A percentile compares a stretch with the other conserved stretches of the same genome.
Evolutionary conservation across 2,329 filamentous ascomycete species (phyloP).

Genomic region (Cercospora sp.): DNA sequence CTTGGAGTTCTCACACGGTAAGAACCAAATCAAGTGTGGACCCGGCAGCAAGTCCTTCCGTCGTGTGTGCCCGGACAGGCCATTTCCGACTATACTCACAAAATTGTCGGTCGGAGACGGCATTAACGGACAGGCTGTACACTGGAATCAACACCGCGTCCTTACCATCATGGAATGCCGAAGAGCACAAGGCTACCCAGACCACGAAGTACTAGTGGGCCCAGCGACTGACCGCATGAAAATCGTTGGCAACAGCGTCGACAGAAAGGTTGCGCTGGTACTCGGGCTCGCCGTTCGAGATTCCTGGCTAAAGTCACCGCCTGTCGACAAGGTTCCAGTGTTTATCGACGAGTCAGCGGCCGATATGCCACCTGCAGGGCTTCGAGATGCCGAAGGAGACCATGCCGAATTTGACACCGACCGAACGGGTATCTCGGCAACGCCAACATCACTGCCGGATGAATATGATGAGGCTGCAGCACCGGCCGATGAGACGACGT

Average conservation of each 20-base stretch:
- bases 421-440: background rate
- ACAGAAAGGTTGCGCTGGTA: conserved; percentile 65
- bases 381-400: background rate
- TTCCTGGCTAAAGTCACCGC: conserved; percentile 47
- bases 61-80: conserved; percentile 52
- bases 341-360: conserved; percentile 6
- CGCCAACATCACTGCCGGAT: background rate
- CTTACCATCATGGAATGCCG: conserved; percentile 67
- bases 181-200: conserved; percentile 68
- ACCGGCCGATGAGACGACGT: background rate
- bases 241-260: conserved; percentile 76
- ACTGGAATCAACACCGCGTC: conserved; percentile 65
- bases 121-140: conserved; percentile 57
- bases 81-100: conserved; percentile 67
- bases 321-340: background rate
- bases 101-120: conserved; percentile 53
- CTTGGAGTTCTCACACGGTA: conserved; percentile 24
- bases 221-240: conserved; percentile 56
- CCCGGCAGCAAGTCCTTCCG: conserved; percentile 46
- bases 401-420: background rate
- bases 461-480: background rate
- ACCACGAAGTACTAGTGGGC: conserved; percentile 70
- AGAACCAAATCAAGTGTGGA: conserved; percentile 16
- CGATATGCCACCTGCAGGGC: conserved; percentile 11
- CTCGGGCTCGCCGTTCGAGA: conserved; percentile 65